A percentile compares a stretch with the other conserved stretches of the same genome.
Conservation (phyloP, 352 stramenopile genomes). For the Globisporangium camurandrum region DNA sequence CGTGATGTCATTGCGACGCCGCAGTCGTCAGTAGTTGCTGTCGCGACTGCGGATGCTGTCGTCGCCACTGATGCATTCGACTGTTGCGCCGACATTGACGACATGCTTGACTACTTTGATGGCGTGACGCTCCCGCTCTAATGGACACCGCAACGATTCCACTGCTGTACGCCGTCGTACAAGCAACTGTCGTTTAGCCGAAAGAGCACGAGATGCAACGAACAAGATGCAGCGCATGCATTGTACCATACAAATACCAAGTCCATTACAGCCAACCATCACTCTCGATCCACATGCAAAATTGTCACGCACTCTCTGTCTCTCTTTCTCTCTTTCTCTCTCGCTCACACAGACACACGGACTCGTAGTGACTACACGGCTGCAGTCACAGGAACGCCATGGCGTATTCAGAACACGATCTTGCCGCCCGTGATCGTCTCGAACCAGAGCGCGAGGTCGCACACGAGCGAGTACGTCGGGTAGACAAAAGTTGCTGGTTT, state of each 20-base stretch:
- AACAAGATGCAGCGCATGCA: neutral
- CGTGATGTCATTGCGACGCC: too few species aligned
- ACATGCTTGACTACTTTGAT: slow-evolving; percentile 75
- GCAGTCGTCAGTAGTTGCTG: neutral
- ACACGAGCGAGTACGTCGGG: slow-evolving; percentile 53
- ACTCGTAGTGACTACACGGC: too few species aligned
- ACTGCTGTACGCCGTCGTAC: too few species aligned
- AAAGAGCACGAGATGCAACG: neutral
- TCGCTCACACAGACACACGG: too few species aligned
- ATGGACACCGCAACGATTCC: slow-evolving; percentile 4
- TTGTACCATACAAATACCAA: neutral
- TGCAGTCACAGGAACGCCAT: too few species aligned
- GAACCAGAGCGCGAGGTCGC: slow-evolving; percentile 50
- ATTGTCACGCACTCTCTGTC: too few species aligned
- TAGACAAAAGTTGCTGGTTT: slow-evolving; percentile 60
- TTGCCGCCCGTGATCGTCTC: slow-evolving; percentile 30
- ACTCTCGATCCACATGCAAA: neutral
- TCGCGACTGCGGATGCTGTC: too few species aligned
- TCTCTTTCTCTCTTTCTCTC: too few species aligned
- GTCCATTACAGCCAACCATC: neutral
- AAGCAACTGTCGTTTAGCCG: neutral
- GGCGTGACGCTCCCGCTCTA: slow-evolving; percentile 53
- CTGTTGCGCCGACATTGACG: slow-evolving; percentile 41
- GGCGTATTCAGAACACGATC: slow-evolving; percentile 21
- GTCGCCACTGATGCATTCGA: too few species aligned